phyloP scores from a whole-genome alignment of 192 early-diverging fungal genomes.

The Gaertneriomyces semiglobifer region DNA sequence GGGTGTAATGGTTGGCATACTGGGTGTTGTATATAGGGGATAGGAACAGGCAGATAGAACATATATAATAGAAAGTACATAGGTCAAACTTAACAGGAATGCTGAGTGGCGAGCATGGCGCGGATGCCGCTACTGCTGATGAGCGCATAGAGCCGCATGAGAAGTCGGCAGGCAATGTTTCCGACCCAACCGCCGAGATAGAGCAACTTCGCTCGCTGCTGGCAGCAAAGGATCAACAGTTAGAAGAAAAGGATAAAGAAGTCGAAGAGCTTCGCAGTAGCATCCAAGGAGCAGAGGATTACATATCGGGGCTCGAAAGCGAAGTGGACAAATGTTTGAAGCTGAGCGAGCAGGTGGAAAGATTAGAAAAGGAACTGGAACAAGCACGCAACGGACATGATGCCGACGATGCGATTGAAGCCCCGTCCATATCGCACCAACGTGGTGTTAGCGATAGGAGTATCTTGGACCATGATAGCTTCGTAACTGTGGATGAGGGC shows the following conservation, averaged over 20 bases:
- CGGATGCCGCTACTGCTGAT: background rate
- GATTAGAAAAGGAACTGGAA: conserved; percentile 17
- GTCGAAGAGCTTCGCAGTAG: conserved; percentile 5
- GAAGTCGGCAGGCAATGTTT: background rate
- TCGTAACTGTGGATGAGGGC: no score
- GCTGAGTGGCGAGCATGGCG: background rate
- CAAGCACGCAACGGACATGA: conserved; percentile 3
- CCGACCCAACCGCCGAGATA: background rate
- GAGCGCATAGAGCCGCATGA: background rate
- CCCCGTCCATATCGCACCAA: no score
- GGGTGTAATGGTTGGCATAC: no score
- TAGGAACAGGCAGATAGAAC: no score
- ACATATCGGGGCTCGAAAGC: conserved; percentile 23
- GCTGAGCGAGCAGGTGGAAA: conserved; percentile 5
- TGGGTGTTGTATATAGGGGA: no score
- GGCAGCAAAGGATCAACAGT: background rate
- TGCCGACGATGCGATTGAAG: background rate
- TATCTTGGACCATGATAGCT: no score
- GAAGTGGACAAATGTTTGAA: conserved; percentile 4
- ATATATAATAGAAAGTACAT: no score
- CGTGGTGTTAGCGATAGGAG: no score
- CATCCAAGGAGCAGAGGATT: conserved; percentile 22
- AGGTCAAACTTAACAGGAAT: no score
- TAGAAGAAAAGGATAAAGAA: conserved; percentile 1
- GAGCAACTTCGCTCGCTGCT: background rate